Evolutionary conservation across 495 filamentous ascomycete species (phyloP).

Genomic region (Penicillium egyptiacum): DNA sequence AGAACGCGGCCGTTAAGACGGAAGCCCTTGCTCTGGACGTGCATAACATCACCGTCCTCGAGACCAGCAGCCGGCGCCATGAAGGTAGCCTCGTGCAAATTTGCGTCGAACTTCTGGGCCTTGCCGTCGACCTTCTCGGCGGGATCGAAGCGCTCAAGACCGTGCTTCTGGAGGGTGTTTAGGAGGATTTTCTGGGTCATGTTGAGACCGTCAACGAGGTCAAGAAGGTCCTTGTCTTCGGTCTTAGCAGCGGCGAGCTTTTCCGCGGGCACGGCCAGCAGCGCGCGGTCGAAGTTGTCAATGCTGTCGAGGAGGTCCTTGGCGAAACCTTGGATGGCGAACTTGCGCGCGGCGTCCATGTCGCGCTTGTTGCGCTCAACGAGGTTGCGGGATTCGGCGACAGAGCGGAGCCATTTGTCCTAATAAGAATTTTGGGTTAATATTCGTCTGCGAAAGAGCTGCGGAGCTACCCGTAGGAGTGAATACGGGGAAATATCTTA

Average conservation of each 20-base stretch:
- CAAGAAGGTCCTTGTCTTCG: constrained; percentile 66
- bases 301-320: constrained; percentile 90
- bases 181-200: constrained; percentile 93
- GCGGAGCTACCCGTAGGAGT: constrained; percentile 4
- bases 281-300: constrained; percentile 94
- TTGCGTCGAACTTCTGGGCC: constrained; percentile 80
- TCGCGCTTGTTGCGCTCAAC: constrained; percentile 94
- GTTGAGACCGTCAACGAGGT: constrained; percentile 82
- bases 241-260: constrained; percentile 55
- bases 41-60: constrained; percentile 88
- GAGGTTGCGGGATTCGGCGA: constrained; percentile 96
- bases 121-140: constrained; percentile 55
- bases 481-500: constrained; percentile 36
- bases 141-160: constrained; percentile 85
- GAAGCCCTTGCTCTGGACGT: constrained; percentile 94
- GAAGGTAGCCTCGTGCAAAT: constrained; percentile 94
- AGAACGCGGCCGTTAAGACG: constrained; percentile 84
- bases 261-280: constrained; percentile 71
- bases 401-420: constrained; percentile 90
- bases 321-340: constrained; percentile 92
- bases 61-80: constrained; percentile 79
- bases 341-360: constrained; percentile 79
- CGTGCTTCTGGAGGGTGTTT: constrained; percentile 88
- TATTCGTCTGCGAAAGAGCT: constrained; percentile 6
- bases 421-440: constrained; percentile 33